Base-by-base conservation (phyloP, 768 basidiomycete genomes). In the Boletus pseudopeckii region DNA sequence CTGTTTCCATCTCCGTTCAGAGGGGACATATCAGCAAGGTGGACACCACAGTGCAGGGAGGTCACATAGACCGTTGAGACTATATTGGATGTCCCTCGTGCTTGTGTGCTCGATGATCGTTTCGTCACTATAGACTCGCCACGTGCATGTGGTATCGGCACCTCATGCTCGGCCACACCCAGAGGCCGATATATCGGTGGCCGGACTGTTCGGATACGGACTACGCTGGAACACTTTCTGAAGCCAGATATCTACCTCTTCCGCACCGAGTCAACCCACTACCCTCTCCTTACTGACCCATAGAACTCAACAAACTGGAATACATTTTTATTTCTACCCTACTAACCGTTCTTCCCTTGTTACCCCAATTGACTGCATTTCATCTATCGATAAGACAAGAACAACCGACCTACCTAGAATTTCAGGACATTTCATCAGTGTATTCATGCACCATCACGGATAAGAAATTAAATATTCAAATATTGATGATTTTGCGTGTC, bases 11-110 rank as follows among this genome's bases (percentile, higher is more conserved):
- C 2, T 18, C 2, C 14, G 2, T 45, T 33, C 22, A 6, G 17
- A 34, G 3, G n/a, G 7, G 15, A 40, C 20, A n/a, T 10, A 32
- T 20, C 18, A 3, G 28, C 13, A 22, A 26, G 36, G 1, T 18
- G 42, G 22, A 51, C 7, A 26, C 32, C 10, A n/a, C 30, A 66
- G 66, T 28, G 65, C 63, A 18, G 18, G 17, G 32, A 52, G 40
- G 48, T 55, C 62, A 39, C n/a, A 45, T 53, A 45, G 49, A 22
- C 58, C 59, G 20, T 48, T 26, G 11, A 18, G 36, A 7, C 26
- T 45, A 15, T 41, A 33, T 47, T 63, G 66, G 66, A 49, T 43
- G 13, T 13, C 51, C 17, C 28, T 68, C 34, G 30, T 54, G 30
- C 52, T 67, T 18, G 39, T 33, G 13, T 66, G 50, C 40, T 38